Percentiles rank a stretch among this genome's conserved stretches.
Conservation (phyloP, 768 basidiomycete genomes). For the Collybia nuda region DNA sequence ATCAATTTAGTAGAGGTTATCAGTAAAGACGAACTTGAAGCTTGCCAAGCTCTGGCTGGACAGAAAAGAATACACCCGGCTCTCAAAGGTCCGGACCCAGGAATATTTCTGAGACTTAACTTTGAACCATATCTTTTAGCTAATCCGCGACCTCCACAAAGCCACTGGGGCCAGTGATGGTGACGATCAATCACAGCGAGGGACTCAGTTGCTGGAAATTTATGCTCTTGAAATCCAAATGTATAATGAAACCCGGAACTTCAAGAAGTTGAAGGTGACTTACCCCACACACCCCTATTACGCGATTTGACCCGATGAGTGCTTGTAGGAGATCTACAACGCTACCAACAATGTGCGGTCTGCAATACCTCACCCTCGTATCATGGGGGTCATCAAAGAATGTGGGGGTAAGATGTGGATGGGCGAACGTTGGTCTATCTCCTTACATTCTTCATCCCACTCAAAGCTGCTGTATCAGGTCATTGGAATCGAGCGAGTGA, state of each 20-base stretch:
- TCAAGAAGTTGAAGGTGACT: slow-evolving; percentile 89
- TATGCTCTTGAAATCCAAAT: slow-evolving; percentile 99
- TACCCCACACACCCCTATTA: background rate
- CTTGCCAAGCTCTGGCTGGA: slow-evolving; percentile 97
- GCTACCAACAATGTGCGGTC: slow-evolving; percentile 90
- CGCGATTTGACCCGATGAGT: slow-evolving; percentile 1
- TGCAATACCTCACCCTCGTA: slow-evolving; percentile 96
- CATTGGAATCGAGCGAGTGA: slow-evolving; percentile 97
- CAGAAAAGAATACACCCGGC: slow-evolving; percentile 82
- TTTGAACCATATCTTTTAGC: slow-evolving; percentile 36
- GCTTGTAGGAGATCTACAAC: slow-evolving; percentile 88
- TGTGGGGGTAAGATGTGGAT: slow-evolving; percentile 99
- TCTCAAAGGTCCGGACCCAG: slow-evolving; percentile 63
- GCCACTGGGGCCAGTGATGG: slow-evolving; percentile 64
- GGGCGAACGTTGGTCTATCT: slow-evolving; percentile 78
- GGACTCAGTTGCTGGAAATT: slow-evolving; percentile 93
- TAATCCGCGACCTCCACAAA: slow-evolving; percentile 73
- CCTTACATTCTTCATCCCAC: too few species aligned
- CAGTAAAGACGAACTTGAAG: slow-evolving; percentile 95
- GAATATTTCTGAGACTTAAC: background rate
- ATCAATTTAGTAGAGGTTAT: slow-evolving; percentile 63
- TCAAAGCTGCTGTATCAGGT: slow-evolving; percentile 40
- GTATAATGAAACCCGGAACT: slow-evolving; percentile 96
- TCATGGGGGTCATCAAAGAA: slow-evolving; percentile 99
- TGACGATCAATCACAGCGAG: slow-evolving; percentile 88